A percentile compares a stretch with the other conserved stretches of the same genome.
Evolutionary conservation across 208 protist species (phyloP).

Genomic region (Naegleria gruberi): DNA sequence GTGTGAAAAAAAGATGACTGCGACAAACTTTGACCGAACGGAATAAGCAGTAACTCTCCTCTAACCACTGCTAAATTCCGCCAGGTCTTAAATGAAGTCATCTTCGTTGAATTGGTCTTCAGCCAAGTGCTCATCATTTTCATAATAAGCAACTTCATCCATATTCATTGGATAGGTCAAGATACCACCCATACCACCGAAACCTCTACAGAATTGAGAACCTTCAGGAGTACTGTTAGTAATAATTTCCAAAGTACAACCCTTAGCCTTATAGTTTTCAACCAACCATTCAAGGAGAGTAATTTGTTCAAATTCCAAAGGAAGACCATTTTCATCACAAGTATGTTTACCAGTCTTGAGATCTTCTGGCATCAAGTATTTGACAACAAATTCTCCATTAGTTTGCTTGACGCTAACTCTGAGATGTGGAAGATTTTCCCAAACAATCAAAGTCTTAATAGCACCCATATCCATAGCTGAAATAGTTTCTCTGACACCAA

Average conservation of each 20-base stretch:
- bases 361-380: conserved; percentile 60
- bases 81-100: conserved; percentile 2
- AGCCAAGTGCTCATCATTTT: conserved; percentile 1
- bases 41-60: not conserved
- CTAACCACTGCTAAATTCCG: not conserved
- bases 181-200: conserved; percentile 92
- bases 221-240: conserved; percentile 91
- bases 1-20: not conserved
- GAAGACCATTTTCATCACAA: conserved; percentile 18
- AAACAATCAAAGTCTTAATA: conserved; percentile 96
- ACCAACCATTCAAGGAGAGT: conserved; percentile 96
- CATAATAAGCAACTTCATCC: not conserved
- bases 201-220: conserved; percentile 93
- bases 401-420: conserved; percentile 75
- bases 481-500: conserved; percentile 94
- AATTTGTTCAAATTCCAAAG: conserved; percentile 74
- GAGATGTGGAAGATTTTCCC: conserved; percentile 87
- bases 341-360: conserved; percentile 31
- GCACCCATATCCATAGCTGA: conserved; percentile 92
- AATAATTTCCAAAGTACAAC: conserved; percentile 83
- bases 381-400: conserved; percentile 46
- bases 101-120: not conserved
- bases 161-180: conserved; percentile 27
- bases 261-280: conserved; percentile 95
- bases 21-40: not conserved